Percentiles rank a stretch among this genome's conserved stretches.
Evolutionary conservation across 768 basidiomycete genomes (phyloP).

Genomic region (Mycena chlorophos): DNA sequence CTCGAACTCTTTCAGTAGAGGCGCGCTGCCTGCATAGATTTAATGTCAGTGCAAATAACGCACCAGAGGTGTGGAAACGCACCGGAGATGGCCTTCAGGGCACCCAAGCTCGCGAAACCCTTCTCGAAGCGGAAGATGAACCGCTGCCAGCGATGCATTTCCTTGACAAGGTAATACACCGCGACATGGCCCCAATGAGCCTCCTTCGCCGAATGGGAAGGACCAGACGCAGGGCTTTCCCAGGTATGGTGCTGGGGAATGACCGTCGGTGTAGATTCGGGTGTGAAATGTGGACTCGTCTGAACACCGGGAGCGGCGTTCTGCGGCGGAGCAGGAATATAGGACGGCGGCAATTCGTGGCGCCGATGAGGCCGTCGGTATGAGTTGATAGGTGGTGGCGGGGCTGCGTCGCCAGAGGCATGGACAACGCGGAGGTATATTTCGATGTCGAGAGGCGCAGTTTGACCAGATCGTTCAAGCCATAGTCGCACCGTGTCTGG

Average conservation of each 20-base stretch:
- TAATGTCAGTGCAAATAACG: slow-evolving; percentile 4
- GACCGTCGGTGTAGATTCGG: slow-evolving; percentile 45
- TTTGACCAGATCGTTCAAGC: slow-evolving; percentile 75
- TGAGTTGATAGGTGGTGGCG: slow-evolving; percentile 19
- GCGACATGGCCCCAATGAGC: slow-evolving; percentile 81
- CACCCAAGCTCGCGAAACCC: slow-evolving; percentile 70
- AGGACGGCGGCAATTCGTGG: slow-evolving; percentile 37
- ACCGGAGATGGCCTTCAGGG: slow-evolving; percentile 75
- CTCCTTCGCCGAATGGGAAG: slow-evolving; percentile 43
- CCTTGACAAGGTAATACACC: slow-evolving; percentile 74
- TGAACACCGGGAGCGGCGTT: slow-evolving; percentile 32
- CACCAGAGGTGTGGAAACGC: slow-evolving; percentile 25
- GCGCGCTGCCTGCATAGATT: slow-evolving; percentile 59
- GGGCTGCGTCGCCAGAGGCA: slow-evolving; percentile 26
- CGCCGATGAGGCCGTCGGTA: slow-evolving; percentile 33
- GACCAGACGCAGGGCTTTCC: slow-evolving; percentile 25
- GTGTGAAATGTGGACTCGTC: slow-evolving; percentile 35
- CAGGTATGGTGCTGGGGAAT: slow-evolving; percentile 46
- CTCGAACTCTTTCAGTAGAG: slow-evolving; percentile 73
- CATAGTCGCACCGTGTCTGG: slow-evolving; percentile 81
- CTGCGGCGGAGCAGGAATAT: slow-evolving; percentile 30
- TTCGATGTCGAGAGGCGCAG: slow-evolving; percentile 75
- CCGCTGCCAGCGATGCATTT: slow-evolving; percentile 81
- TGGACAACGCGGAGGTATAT: slow-evolving; percentile 64
- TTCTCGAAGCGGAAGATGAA: slow-evolving; percentile 81